These are phyloP conservation scores for Pistacia atlantica DNA, from an alignment of 345 rosid genomes.

Conservation along the genomic window DNA sequence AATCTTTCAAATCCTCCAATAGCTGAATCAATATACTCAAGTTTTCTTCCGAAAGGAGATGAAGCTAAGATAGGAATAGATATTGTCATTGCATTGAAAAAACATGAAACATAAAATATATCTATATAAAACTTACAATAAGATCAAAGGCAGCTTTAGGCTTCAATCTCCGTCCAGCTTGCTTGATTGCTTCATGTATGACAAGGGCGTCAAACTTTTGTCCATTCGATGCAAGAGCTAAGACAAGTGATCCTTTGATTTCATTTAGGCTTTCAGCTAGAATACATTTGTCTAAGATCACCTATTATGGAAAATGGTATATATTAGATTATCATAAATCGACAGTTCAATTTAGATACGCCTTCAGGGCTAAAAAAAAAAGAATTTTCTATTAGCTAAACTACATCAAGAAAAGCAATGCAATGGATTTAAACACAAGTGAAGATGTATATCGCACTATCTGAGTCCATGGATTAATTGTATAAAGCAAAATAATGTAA, in stretches of 20 bases:
- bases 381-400: neutral
- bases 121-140: slow-evolving; percentile 41
- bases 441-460: neutral
- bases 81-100: neutral
- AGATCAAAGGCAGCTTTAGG: slow-evolving; percentile 66
- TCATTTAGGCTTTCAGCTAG: slow-evolving; percentile 46
- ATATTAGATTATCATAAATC: slow-evolving; percentile 1
- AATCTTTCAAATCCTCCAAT: slow-evolving; percentile 58
- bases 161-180: slow-evolving; percentile 45
- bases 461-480: too few relatives aligned
- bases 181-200: slow-evolving; percentile 66
- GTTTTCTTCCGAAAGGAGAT: slow-evolving; percentile 46
- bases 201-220: slow-evolving; percentile 63
- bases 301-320: slow-evolving; percentile 39
- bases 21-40: slow-evolving; percentile 50
- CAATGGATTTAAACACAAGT: neutral
- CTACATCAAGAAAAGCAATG: neutral
- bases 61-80: slow-evolving; percentile 43
- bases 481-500: too few relatives aligned
- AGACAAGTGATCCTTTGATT: slow-evolving; percentile 62
- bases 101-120: neutral
- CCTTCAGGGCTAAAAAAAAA: neutral
- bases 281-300: slow-evolving; percentile 48
- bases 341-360: neutral
- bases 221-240: slow-evolving; percentile 71